Percentiles rank a stretch among this genome's conserved stretches.
These are phyloP conservation scores for Trametes cinnabarina DNA, from an alignment of 768 basidiomycete species.

Conservation along the genomic window DNA sequence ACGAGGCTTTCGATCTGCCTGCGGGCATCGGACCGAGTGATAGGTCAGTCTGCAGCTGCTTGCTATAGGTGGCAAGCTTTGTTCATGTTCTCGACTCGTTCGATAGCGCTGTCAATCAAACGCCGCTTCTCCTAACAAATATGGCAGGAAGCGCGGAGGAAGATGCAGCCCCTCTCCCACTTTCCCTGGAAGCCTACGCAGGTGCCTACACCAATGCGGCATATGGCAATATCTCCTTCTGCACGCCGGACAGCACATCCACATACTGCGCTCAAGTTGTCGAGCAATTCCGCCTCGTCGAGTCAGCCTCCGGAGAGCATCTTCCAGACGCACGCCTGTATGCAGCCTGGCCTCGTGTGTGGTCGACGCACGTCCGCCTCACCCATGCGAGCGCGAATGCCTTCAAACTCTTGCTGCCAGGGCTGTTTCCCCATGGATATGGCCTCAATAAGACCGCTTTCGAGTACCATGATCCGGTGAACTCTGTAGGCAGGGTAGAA, in stretches of 20 bases:
- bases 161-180: background rate
- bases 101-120: too few relatives aligned
- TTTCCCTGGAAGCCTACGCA: conserved; percentile 10
- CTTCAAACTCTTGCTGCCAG: conserved; percentile 27
- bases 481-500: conserved; percentile 4
- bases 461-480: conserved; percentile 4
- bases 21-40: background rate
- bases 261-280: conserved; percentile 14
- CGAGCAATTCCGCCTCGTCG: conserved; percentile 7
- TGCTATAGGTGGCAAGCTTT: too few relatives aligned
- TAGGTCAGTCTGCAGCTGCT: background rate
- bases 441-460: conserved; percentile 24
- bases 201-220: conserved; percentile 21
- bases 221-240: conserved; percentile 25
- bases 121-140: background rate
- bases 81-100: too few relatives aligned
- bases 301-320: background rate
- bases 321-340: conserved; percentile 1
- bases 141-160: background rate
- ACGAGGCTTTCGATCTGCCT: background rate
- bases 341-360: conserved; percentile 19
- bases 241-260: conserved; percentile 15
- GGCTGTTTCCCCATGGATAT: conserved; percentile 37
- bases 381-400: conserved; percentile 16
- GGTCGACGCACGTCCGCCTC: conserved; percentile 36